Conservation (phyloP, 2,329 filamentous ascomycete genomes). For the Scedosporium dehoogii region DNA sequence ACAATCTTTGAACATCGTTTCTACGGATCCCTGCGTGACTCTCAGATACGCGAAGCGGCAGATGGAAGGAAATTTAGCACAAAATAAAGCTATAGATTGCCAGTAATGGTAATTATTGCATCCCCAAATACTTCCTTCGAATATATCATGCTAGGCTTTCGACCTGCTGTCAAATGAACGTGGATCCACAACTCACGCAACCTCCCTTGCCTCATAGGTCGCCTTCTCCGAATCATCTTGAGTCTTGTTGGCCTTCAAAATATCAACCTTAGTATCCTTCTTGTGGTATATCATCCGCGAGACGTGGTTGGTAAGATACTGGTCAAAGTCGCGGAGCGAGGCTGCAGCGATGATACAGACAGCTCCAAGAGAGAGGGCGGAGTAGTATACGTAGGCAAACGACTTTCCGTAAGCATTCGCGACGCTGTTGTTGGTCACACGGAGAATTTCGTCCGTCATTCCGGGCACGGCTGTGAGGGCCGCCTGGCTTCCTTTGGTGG, state of each 20-base stretch:
- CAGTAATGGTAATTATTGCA: too few relatives aligned
- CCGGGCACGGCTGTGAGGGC: conserved; percentile 11
- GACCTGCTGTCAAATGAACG: neutral
- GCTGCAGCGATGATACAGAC: conserved; percentile 10
- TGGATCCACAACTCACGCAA: neutral
- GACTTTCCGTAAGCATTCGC: conserved; percentile 10
- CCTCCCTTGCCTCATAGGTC: neutral
- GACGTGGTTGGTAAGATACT: conserved; percentile 12
- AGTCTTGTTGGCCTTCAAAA: conserved; percentile 5
- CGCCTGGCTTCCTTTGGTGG: conserved; percentile 5
- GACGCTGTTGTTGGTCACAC: conserved; percentile 7
- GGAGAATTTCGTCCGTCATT: conserved; percentile 10
- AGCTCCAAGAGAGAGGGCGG: conserved; percentile 9
- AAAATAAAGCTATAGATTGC: too few relatives aligned
- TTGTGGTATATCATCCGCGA: conserved; percentile 12
- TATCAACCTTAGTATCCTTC: conserved; percentile 11
- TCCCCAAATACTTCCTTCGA: too few relatives aligned
- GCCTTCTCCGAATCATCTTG: neutral
- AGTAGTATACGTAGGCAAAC: conserved; percentile 13
- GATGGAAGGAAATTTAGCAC: too few relatives aligned
- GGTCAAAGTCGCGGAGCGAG: conserved; percentile 12
- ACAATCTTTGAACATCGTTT: too few relatives aligned
- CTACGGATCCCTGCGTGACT: too few relatives aligned
- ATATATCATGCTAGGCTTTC: too few relatives aligned
- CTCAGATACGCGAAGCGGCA: too few relatives aligned